phyloP scores from a whole-genome alignment of 1,139 yeast genomes.

The Yamadazyma atmosphaerica region DNA sequence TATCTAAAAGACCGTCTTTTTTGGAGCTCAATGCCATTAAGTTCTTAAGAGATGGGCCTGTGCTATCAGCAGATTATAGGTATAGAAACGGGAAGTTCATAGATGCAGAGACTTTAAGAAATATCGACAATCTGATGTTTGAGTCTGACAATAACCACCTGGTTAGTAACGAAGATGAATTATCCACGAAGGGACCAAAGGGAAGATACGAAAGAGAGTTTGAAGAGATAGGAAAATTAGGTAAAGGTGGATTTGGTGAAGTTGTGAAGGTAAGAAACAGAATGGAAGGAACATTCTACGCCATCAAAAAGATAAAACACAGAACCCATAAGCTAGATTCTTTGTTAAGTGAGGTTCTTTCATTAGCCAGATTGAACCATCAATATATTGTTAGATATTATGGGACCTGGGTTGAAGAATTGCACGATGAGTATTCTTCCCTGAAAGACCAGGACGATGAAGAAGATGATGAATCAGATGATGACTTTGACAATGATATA shows the following conservation, averaged over 20 bases:
- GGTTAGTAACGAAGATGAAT: not conserved
- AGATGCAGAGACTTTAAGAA: not conserved
- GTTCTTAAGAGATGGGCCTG: slow-evolving; percentile 72
- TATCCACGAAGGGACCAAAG: slow-evolving; percentile 11
- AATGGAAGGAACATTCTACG: slow-evolving; percentile 92
- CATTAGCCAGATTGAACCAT: slow-evolving; percentile 88
- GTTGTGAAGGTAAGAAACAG: slow-evolving; percentile 93
- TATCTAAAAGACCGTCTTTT: slow-evolving; percentile 77
- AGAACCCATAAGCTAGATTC: slow-evolving; percentile 76
- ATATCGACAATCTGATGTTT: not conserved
- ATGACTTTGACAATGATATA: slow-evolving; percentile 21
- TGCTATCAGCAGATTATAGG: slow-evolving; percentile 16
- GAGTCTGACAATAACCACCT: not conserved
- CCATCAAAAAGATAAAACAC: slow-evolving; percentile 87
- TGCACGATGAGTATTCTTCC: slow-evolving; percentile 19
- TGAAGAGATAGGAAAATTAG: slow-evolving; percentile 90
- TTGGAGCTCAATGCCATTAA: slow-evolving; percentile 81
- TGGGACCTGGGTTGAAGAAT: slow-evolving; percentile 95
- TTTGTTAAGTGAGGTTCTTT: slow-evolving; percentile 85
- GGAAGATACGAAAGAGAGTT: slow-evolving; percentile 64
- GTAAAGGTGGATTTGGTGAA: slow-evolving; percentile 96
- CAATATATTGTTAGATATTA: slow-evolving; percentile 94
- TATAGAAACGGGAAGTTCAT: slow-evolving; percentile 14
- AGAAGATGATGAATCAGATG: slow-evolving; percentile 18
- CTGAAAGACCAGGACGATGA: slow-evolving; percentile 7